Evolutionary conservation across 2,329 filamentous ascomycete genomes (phyloP).

Genomic region (Fusarium humuli): DNA sequence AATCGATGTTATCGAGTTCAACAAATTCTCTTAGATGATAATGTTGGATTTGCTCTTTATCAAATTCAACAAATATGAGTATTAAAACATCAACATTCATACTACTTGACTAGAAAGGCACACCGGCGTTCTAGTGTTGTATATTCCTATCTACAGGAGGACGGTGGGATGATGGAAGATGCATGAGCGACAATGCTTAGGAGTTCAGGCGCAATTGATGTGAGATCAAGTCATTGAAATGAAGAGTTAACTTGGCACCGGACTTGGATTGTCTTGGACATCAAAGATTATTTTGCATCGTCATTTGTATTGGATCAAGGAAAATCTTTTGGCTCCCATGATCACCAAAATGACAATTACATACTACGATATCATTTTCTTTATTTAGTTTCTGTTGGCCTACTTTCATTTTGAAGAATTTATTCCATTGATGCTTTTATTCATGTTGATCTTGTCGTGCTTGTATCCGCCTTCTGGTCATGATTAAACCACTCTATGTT

Average conservation of each 20-base stretch:
- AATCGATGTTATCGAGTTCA: conserved; percentile 48
- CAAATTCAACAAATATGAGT: conserved; percentile 49
- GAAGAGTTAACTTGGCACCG: conserved; percentile 8
- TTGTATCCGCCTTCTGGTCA: background rate
- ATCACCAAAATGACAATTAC: conserved; percentile 23
- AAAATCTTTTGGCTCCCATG: conserved; percentile 19
- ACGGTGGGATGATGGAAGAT: conserved; percentile 29
- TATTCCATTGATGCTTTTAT: background rate
- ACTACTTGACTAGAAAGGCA: conserved; percentile 23
- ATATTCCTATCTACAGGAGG: conserved; percentile 42
- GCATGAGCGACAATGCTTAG: conserved; percentile 40
- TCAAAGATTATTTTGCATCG: conserved; percentile 16
- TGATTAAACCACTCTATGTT: background rate
- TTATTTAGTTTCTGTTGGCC: conserved; percentile 20
- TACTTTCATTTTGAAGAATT: conserved; percentile 17
- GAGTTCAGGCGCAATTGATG: conserved; percentile 44
- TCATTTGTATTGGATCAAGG: conserved; percentile 18
- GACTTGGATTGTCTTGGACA: conserved; percentile 22
- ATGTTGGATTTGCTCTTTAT: conserved; percentile 26
- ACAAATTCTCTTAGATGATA: conserved; percentile 33
- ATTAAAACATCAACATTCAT: conserved; percentile 15
- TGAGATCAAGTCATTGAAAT: conserved; percentile 14
- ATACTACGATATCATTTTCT: conserved; percentile 22
- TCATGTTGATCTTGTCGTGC: background rate
- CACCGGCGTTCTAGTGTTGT: conserved; percentile 42